Conservation (phyloP, 805 yeast genomes). For the Nematodospora valgi region DNA sequence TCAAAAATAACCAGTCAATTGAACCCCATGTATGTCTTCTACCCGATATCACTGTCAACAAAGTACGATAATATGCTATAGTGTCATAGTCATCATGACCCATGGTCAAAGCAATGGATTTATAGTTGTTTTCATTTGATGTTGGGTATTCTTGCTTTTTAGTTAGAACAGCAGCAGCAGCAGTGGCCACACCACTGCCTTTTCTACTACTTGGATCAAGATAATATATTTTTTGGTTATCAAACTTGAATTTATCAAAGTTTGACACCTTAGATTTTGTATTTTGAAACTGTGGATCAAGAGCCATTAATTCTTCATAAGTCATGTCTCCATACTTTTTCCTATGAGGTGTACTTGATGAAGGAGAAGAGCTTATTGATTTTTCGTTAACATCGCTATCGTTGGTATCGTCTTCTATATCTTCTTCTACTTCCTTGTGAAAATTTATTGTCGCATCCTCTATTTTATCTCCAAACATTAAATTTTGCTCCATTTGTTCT, state of each 20-base stretch:
- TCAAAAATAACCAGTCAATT: slow-evolving; percentile 34
- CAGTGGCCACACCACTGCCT: slow-evolving; percentile 10
- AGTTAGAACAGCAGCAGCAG: slow-evolving; percentile 5
- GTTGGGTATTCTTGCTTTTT: slow-evolving; percentile 20
- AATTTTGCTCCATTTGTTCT: slow-evolving; percentile 20
- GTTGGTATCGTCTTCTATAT: background rate
- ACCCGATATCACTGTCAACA: slow-evolving; percentile 37
- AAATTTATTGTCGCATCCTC: slow-evolving; percentile 16
- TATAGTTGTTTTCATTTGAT: slow-evolving; percentile 35
- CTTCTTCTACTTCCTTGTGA: slow-evolving; percentile 14
- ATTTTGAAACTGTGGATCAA: slow-evolving; percentile 49
- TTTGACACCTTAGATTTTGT: slow-evolving; percentile 36
- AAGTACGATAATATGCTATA: slow-evolving; percentile 24
- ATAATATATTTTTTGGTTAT: slow-evolving; percentile 32
- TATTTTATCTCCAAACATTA: slow-evolving; percentile 7
- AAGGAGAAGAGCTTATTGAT: background rate
- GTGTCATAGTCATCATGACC: slow-evolving; percentile 37
- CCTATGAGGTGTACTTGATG: slow-evolving; percentile 21
- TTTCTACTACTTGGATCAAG: slow-evolving; percentile 13
- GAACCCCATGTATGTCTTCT: slow-evolving; percentile 44
- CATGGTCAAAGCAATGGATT: slow-evolving; percentile 39
- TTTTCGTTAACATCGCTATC: slow-evolving; percentile 3
- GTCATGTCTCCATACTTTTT: slow-evolving; percentile 52
- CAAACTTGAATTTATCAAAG: slow-evolving; percentile 44
- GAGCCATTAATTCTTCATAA: slow-evolving; percentile 49